Percentiles rank a stretch among this genome's conserved stretches.
Conservation (phyloP, 768 basidiomycete species). For the Mycena olivaceomarginata region DNA sequence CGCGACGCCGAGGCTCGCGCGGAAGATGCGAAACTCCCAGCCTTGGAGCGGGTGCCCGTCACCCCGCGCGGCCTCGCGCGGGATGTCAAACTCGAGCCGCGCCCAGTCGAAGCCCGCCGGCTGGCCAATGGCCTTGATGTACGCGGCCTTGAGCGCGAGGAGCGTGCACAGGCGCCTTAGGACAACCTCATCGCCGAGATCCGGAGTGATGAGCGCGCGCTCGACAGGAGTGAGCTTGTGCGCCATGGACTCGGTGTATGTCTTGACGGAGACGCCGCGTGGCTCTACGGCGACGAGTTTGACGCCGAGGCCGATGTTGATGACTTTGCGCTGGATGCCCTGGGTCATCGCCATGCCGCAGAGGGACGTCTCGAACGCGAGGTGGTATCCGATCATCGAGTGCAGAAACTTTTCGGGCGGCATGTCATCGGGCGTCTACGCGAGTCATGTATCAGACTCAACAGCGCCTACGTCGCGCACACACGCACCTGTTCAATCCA, state of each 20-base stretch:
- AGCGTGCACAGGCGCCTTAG: slow-evolving; percentile 87
- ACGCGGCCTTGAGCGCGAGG: slow-evolving; percentile 87
- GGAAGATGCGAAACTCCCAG: slow-evolving; percentile 93
- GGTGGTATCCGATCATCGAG: slow-evolving; percentile 89
- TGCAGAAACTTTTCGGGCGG: slow-evolving; percentile 78
- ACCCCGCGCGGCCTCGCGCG: slow-evolving; percentile 73
- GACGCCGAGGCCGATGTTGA: slow-evolving; percentile 90
- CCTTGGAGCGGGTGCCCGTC: slow-evolving; percentile 83
- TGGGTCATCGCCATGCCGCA: slow-evolving; percentile 93
- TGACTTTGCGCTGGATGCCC: slow-evolving; percentile 82
- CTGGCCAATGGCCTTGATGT: slow-evolving; percentile 90
- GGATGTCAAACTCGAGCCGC: slow-evolving; percentile 89
- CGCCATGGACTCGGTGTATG: slow-evolving; percentile 83
- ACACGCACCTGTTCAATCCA: slow-evolving; percentile 86
- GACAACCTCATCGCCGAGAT: slow-evolving; percentile 76
- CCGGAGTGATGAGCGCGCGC: slow-evolving; percentile 69
- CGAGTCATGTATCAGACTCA: slow-evolving; percentile 22
- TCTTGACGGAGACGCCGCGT: slow-evolving; percentile 71
- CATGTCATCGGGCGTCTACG: slow-evolving; percentile 74
- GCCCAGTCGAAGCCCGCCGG: slow-evolving; percentile 88
- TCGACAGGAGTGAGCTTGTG: slow-evolving; percentile 78
- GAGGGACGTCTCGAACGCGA: slow-evolving; percentile 79
- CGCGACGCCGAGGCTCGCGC: slow-evolving; percentile 81
- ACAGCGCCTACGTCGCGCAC: slow-evolving; percentile 9
- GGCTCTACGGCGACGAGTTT: slow-evolving; percentile 81